Evolutionary conservation across 371 early-diverging fungal species (phyloP), one percentile per base, ranked within the genome.

Genomic region (Paraphysoderma sedebokerense): DNA sequence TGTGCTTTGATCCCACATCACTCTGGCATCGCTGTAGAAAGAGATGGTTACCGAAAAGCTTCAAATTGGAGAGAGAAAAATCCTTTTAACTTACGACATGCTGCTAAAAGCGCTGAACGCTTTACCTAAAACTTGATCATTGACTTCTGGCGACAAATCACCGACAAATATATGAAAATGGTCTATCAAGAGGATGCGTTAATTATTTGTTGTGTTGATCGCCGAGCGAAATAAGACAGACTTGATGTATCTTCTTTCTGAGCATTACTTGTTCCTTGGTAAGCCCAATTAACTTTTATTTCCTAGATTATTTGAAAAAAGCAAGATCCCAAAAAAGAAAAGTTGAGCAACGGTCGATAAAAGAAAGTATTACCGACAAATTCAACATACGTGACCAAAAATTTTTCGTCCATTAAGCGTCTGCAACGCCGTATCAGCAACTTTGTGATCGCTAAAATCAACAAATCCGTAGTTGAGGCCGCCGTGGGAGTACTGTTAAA

Each of bases 401-500:
- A 65, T 44, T 22, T 69, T 74, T 49, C 76, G 72, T 6, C 88
- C 88, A 54, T 84, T 84, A 61, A 89, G 67, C 23, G 56, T 65
- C 54, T 79, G 72, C 23, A 87, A 60, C 33, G 88, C 88, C 47
- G 60, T 54, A 35, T 82, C 82, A 22, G 92, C 92, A 37, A 68
- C 59, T 33, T 62, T 62, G 55, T 77, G 80, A 36, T 81, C 82
- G 40, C 53, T 59, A 68, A 80, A 85, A 56, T 87, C 89, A 36
- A 92, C 79, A 60, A 91, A 91, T n/a, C 87, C 92, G 64, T 85
- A 91, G 63, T 81, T 84, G 48, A 82, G 61, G 27, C 81, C 74
- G 22, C 65, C 66, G 36, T 71, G 63, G 35, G 49, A 51, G 49
- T 55, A 49, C 71, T 71, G 61, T 38, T 23, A 41, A 59, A 45